Percentiles rank a stretch among this genome's conserved stretches.
phyloP scores from a whole-genome alignment of 2,329 filamentous ascomycete species.

The Fusarium sp. region DNA sequence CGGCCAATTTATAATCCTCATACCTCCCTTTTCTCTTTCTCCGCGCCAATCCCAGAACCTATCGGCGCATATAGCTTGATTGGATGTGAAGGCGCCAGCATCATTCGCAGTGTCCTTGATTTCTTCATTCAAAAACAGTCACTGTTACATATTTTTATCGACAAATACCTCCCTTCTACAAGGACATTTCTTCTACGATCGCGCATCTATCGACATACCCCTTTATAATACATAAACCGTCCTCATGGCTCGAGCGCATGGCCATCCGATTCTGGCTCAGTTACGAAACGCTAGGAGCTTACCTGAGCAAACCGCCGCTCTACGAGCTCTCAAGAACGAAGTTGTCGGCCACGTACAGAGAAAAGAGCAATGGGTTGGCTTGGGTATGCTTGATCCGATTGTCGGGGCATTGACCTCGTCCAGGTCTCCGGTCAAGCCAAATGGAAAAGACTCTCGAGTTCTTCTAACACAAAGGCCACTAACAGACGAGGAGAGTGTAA shows the following conservation, averaged over 20 bases:
- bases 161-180: slow-evolving; percentile 1
- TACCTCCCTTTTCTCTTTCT: slow-evolving; percentile 19
- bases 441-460: slow-evolving; percentile 57
- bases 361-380: slow-evolving; percentile 82
- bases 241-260: slow-evolving; percentile 67
- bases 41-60: slow-evolving; percentile 3
- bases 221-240: slow-evolving; percentile 19
- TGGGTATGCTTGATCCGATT: slow-evolving; percentile 75
- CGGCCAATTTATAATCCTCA: slow-evolving; percentile 9
- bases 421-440: slow-evolving; percentile 52
- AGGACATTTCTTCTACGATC: slow-evolving; percentile 1
- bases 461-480: slow-evolving; percentile 56
- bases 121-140: slow-evolving; percentile 25
- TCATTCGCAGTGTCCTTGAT: slow-evolving; percentile 29
- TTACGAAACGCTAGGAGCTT: slow-evolving; percentile 67
- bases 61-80: slow-evolving; percentile 33
- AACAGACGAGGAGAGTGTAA: slow-evolving; percentile 74
- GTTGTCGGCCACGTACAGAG: slow-evolving; percentile 88
- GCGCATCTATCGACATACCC: background rate
- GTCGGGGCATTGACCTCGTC: slow-evolving; percentile 61
- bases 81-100: slow-evolving; percentile 33
- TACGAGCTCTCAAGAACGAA: slow-evolving; percentile 87
- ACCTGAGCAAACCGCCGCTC: slow-evolving; percentile 68
- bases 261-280: slow-evolving; percentile 67
- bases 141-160: slow-evolving; percentile 21